phyloP scores from a whole-genome alignment of 2,329 filamentous ascomycete species.

The Scytalidium lignicola region DNA sequence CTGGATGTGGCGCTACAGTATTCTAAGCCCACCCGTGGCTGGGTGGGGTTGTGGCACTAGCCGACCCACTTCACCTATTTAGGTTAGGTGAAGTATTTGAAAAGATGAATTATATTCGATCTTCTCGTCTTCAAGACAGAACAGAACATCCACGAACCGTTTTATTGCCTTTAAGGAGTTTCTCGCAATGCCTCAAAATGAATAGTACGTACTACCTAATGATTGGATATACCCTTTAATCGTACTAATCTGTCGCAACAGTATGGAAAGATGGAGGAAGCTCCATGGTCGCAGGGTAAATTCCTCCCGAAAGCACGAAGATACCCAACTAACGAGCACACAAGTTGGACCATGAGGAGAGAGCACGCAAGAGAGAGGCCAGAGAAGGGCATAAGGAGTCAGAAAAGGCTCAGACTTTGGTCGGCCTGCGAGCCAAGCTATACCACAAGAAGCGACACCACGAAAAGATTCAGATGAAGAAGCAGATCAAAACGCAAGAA shows the following conservation, averaged over 20 bases:
- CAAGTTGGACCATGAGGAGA: conserved; percentile 76
- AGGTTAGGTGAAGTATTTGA: background rate
- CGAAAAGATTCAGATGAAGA: conserved; percentile 98
- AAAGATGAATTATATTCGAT: too few relatives aligned
- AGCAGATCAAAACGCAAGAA: conserved; percentile 90
- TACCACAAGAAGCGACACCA: conserved; percentile 89
- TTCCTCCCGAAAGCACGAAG: background rate
- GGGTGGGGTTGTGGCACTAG: too few relatives aligned
- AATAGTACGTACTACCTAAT: background rate
- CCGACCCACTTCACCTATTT: too few relatives aligned
- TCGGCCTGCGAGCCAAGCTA: conserved; percentile 86
- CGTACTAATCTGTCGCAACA: background rate
- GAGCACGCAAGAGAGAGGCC: conserved; percentile 77
- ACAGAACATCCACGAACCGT: background rate
- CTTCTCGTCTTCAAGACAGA: too few relatives aligned
- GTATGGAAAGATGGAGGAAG: background rate
- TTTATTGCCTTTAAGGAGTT: background rate
- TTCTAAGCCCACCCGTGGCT: too few relatives aligned
- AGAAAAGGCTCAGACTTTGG: conserved; percentile 87
- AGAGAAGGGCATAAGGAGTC: conserved; percentile 86
- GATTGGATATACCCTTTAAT: background rate
- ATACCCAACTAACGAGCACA: too few relatives aligned
- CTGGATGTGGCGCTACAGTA: too few relatives aligned
- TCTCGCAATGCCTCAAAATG: background rate
- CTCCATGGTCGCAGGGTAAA: background rate